A percentile compares a stretch with the other conserved stretches of the same genome.
These are phyloP conservation scores for Neofusicoccum sp. DNA, from an alignment of 2,329 filamentous ascomycete species.

Conservation along the genomic window DNA sequence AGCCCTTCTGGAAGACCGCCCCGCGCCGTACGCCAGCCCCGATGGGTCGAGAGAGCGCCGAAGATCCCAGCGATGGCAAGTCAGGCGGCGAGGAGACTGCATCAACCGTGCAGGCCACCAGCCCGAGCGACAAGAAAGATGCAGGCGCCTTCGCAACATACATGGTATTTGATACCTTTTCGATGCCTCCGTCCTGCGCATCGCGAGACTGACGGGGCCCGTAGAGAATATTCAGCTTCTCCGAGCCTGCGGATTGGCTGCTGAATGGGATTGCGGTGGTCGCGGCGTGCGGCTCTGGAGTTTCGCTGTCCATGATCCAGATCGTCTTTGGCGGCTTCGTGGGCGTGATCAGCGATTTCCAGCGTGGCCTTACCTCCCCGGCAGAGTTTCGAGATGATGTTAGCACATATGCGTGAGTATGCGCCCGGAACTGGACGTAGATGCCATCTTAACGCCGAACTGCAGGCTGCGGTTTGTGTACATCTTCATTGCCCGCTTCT, in stretches of 20 bases:
- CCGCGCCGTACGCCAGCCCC: background rate
- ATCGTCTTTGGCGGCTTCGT: conserved; percentile 57
- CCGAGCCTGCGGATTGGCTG: conserved; percentile 35
- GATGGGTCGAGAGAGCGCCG: background rate
- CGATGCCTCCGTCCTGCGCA: too few species aligned
- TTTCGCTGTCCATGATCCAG: conserved; percentile 53
- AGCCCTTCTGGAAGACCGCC: background rate
- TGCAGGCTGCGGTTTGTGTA: conserved; percentile 43
- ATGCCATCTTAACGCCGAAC: conserved; percentile 1
- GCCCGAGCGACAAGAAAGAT: background rate
- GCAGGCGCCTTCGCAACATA: conserved; percentile 1
- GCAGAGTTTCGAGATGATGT: conserved; percentile 43
- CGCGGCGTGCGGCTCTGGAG: conserved; percentile 48
- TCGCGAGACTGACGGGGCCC: background rate
- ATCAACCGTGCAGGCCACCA: background rate
- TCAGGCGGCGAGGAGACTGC: background rate
- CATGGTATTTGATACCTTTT: background rate
- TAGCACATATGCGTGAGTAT: conserved; percentile 38
- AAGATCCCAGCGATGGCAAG: background rate
- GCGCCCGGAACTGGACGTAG: background rate
- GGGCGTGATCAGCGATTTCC: conserved; percentile 50
- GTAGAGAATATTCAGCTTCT: conserved; percentile 40
- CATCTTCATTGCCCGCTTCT: conserved; percentile 29
- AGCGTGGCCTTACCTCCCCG: conserved; percentile 33
- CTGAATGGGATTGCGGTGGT: conserved; percentile 36